Evolutionary conservation across 2,329 filamentous ascomycete genomes (phyloP).

Genomic region (Ophiostoma montium): DNA sequence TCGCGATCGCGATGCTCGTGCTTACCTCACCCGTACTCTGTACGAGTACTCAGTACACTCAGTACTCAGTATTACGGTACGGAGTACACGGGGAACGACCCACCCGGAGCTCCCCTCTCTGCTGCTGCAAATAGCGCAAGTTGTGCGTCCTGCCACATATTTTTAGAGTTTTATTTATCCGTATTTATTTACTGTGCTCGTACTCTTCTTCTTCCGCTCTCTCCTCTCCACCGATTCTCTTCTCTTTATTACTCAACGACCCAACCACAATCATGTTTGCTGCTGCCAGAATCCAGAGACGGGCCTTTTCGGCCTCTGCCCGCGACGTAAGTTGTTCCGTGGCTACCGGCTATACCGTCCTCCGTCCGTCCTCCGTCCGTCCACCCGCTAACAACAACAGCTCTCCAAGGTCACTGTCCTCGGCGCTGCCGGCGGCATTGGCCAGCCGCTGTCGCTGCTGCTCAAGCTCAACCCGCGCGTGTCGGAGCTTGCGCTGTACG

Average conservation of each 20-base stretch:
- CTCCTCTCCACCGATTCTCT: conserved; percentile 1
- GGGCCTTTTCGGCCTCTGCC: conserved; percentile 69
- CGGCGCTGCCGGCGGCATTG: conserved; percentile 94
- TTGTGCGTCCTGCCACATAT: conserved; percentile 1
- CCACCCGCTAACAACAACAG: conserved; percentile 21
- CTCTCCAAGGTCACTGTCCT: conserved; percentile 95
- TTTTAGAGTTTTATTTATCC: not conserved
- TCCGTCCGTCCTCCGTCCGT: not conserved
- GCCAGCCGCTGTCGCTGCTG: conserved; percentile 92
- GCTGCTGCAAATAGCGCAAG: not conserved
- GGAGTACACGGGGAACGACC: not conserved
- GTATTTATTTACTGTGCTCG: conserved; percentile 2
- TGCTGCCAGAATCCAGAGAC: conserved; percentile 54
- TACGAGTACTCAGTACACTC: too few relatives aligned
- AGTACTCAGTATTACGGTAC: too few relatives aligned
- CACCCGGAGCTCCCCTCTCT: not conserved
- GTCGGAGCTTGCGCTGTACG: conserved; percentile 88
- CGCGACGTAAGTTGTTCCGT: conserved; percentile 46
- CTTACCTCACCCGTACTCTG: not conserved
- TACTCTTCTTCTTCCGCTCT: conserved; percentile 1
- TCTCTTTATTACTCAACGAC: not conserved
- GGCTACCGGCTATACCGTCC: too few relatives aligned
- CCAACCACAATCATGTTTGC: conserved; percentile 55
- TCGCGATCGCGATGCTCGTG: not conserved
- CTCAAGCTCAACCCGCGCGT: conserved; percentile 98